Percentiles rank a stretch among this genome's conserved stretches.
These are phyloP conservation scores for Tranzscheliella williamsii DNA, from an alignment of 1,284 basidiomycete species.

Conservation along the genomic window DNA sequence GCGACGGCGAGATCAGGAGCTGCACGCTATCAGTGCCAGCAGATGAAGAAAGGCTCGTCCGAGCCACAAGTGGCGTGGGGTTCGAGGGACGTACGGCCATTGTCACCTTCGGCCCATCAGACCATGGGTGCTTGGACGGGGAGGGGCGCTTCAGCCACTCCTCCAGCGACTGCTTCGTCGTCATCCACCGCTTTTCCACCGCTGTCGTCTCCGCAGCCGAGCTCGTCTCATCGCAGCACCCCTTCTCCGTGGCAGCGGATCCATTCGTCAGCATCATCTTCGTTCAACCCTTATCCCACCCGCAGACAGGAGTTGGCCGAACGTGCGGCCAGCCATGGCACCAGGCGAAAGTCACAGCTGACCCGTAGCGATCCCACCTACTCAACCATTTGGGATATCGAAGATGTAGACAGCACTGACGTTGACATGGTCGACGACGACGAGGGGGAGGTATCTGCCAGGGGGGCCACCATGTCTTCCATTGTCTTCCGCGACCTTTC, in stretches of 20 bases:
- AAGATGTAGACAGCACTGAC: slow-evolving; percentile 11
- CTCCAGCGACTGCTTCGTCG: no score
- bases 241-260: background rate
- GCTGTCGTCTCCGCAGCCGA: background rate
- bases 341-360: slow-evolving; percentile 22
- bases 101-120: no score
- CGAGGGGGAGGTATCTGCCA: slow-evolving; percentile 19
- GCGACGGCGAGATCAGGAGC: no score
- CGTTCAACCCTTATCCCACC: slow-evolving; percentile 39
- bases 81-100: no score
- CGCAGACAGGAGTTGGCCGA: slow-evolving; percentile 31
- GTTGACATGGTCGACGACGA: slow-evolving; percentile 12
- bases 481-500: slow-evolving; percentile 36
- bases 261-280: background rate
- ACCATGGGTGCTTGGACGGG: no score
- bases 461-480: slow-evolving; percentile 38
- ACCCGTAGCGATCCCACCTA: slow-evolving; percentile 18
- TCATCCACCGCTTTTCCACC: background rate
- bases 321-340: slow-evolving; percentile 20
- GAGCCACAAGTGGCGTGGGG: no score
- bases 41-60: no score
- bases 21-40: no score
- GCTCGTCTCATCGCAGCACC: background rate
- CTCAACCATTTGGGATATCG: slow-evolving; percentile 16
- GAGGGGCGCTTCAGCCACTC: no score